Conservation (phyloP, 768 basidiomycete species). For the Cyclocybe aegerita region DNA sequence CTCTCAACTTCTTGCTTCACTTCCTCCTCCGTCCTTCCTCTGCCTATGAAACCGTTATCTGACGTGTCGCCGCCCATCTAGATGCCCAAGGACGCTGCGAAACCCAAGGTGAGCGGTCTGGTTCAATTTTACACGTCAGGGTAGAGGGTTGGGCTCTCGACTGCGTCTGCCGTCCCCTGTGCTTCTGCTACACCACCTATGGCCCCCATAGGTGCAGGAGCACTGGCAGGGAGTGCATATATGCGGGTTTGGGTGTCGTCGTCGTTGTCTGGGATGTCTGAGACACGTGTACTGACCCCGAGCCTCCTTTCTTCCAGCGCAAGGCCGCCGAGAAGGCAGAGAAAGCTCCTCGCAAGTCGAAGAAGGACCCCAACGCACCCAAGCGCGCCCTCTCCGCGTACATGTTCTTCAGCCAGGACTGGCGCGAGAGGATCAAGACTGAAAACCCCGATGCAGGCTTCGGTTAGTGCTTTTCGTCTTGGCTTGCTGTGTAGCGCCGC, state of each 20-base stretch:
- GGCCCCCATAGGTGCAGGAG: background rate
- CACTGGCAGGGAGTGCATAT: constrained; percentile 1
- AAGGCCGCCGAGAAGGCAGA: constrained; percentile 77
- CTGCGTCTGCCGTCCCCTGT: constrained; percentile 1
- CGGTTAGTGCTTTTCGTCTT: constrained; percentile 47
- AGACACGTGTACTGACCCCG: constrained; percentile 5
- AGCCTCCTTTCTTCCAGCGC: constrained; percentile 43
- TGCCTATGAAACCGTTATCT: constrained; percentile 12
- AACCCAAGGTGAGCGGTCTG: constrained; percentile 58
- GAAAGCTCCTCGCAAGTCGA: constrained; percentile 53
- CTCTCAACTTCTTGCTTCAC: constrained; percentile 3
- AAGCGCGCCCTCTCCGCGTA: constrained; percentile 95
- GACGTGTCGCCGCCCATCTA: constrained; percentile 25
- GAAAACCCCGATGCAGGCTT: constrained; percentile 96
- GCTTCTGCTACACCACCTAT: background rate
- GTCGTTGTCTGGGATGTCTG: constrained; percentile 10
- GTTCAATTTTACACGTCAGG: constrained; percentile 18
- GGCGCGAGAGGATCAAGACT: constrained; percentile 92
- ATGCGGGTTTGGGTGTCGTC: constrained; percentile 6
- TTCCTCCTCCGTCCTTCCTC: constrained; percentile 9
- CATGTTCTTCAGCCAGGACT: constrained; percentile 98
- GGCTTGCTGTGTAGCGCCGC: background rate
- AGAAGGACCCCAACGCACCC: constrained; percentile 83
- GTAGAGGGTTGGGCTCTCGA: constrained; percentile 2
- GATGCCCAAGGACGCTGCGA: constrained; percentile 81